Evolutionary conservation across 345 rosid species (phyloP).

Genomic region (Hibiscus tridactylites): DNA sequence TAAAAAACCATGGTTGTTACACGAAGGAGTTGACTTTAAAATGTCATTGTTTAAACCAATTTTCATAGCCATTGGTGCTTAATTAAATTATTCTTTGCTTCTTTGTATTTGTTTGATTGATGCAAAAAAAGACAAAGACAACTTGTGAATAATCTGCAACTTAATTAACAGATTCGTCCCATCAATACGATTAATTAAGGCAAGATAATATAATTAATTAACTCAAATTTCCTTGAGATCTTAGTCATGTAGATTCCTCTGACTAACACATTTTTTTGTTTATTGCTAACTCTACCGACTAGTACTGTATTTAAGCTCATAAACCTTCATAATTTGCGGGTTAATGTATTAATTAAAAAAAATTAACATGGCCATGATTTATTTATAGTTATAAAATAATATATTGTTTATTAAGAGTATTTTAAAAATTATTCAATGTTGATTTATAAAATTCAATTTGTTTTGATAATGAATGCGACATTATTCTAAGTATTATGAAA

Average conservation of each 20-base stretch:
- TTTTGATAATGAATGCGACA: too few species aligned
- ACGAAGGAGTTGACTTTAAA: neutral
- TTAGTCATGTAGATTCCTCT: neutral
- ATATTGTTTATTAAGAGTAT: too few species aligned
- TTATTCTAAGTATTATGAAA: too few species aligned
- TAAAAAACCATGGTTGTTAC: neutral
- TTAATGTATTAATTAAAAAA: neutral
- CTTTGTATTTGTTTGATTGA: neutral
- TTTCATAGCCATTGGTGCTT: neutral
- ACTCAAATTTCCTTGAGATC: neutral
- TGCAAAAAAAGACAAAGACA: neutral
- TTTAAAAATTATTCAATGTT: too few species aligned
- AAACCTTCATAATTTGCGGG: neutral
- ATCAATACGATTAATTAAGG: neutral
- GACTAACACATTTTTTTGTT: neutral
- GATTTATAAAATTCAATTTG: too few species aligned
- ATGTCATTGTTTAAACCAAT: neutral
- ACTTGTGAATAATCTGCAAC: neutral
- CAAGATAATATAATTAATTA: neutral
- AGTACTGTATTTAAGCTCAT: neutral
- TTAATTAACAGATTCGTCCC: neutral
- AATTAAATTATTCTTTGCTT: neutral
- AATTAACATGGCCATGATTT: too few species aligned
- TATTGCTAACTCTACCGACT: neutral
- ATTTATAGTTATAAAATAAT: too few species aligned